These are phyloP conservation scores for Fusarium sp. DNA, from an alignment of 2,329 filamentous ascomycete species.

Conservation along the genomic window DNA sequence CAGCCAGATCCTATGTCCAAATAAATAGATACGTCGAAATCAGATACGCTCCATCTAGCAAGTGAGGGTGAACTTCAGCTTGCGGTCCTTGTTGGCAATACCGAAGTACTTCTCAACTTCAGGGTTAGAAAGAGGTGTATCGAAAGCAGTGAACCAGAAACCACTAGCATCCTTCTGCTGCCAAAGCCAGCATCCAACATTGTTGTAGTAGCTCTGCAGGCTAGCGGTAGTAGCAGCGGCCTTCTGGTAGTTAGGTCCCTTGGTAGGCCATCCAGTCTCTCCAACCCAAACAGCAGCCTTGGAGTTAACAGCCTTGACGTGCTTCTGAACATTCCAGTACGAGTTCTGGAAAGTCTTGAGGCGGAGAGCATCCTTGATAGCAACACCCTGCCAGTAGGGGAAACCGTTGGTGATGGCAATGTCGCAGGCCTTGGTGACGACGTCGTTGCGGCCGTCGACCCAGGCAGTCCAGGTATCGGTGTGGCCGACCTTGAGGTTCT, in stretches of 20 bases:
- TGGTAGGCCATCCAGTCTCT: constrained; percentile 42
- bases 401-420: constrained; percentile 45
- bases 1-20: background rate
- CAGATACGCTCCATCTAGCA: constrained; percentile 19
- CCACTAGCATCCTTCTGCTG: constrained; percentile 30
- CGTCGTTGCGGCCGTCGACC: constrained; percentile 44
- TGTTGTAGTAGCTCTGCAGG: constrained; percentile 42
- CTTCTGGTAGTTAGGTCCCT: constrained; percentile 37
- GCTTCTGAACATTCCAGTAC: constrained; percentile 36
- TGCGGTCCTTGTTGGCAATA: constrained; percentile 40
- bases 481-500: constrained; percentile 44
- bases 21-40: background rate
- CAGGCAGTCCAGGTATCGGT: constrained; percentile 45
- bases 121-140: constrained; percentile 26
- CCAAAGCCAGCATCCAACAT: constrained; percentile 42
- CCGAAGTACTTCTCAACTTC: constrained; percentile 46
- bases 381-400: constrained; percentile 43
- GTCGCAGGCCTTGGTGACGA: constrained; percentile 42
- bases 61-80: constrained; percentile 41
- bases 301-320: constrained; percentile 37
- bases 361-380: constrained; percentile 42
- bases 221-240: constrained; percentile 25
- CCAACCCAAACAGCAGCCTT: constrained; percentile 42
- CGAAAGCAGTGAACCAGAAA: constrained; percentile 46
- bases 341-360: constrained; percentile 45